phyloP scores from a whole-genome alignment of 768 basidiomycete species.

The Tricholoma furcatifolium region DNA sequence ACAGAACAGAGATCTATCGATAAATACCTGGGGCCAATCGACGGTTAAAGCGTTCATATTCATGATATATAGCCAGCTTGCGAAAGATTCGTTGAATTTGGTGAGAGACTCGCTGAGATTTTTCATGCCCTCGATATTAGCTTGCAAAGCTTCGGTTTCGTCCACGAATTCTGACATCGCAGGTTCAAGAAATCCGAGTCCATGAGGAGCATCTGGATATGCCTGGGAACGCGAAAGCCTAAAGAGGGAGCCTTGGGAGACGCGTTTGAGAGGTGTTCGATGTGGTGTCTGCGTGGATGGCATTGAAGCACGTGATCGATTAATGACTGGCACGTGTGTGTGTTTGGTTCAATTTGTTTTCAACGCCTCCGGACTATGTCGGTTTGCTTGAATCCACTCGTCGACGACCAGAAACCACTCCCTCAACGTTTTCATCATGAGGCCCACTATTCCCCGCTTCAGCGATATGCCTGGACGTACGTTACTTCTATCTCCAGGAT shows the following conservation, averaged over 20 bases:
- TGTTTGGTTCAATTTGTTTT: slow-evolving; percentile 19
- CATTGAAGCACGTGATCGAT: slow-evolving; percentile 18
- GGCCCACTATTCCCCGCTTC: slow-evolving; percentile 54
- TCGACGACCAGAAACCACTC: slow-evolving; percentile 15
- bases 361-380: slow-evolving; percentile 20
- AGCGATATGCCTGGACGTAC: slow-evolving; percentile 85
- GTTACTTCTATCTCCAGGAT: slow-evolving; percentile 27
- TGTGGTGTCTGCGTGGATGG: slow-evolving; percentile 47
- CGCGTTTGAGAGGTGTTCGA: slow-evolving; percentile 81
- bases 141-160: slow-evolving; percentile 78
- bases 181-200: slow-evolving; percentile 82
- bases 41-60: slow-evolving; percentile 95
- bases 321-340: slow-evolving; percentile 22
- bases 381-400: slow-evolving; percentile 15
- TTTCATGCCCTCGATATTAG: slow-evolving; percentile 71
- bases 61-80: slow-evolving; percentile 88
- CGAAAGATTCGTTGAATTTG: slow-evolving; percentile 91
- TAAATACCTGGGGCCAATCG: slow-evolving; percentile 82
- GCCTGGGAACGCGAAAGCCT: slow-evolving; percentile 77
- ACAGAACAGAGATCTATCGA: not conserved
- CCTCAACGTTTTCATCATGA: slow-evolving; percentile 44
- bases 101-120: slow-evolving; percentile 72
- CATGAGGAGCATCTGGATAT: slow-evolving; percentile 75
- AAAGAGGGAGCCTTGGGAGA: slow-evolving; percentile 90
- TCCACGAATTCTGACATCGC: slow-evolving; percentile 85